Evolutionary conservation across 1,284 basidiomycete genomes (phyloP), one percentile per base, ranked within the genome.

Genomic region (Ceraceosorus bombacis): DNA sequence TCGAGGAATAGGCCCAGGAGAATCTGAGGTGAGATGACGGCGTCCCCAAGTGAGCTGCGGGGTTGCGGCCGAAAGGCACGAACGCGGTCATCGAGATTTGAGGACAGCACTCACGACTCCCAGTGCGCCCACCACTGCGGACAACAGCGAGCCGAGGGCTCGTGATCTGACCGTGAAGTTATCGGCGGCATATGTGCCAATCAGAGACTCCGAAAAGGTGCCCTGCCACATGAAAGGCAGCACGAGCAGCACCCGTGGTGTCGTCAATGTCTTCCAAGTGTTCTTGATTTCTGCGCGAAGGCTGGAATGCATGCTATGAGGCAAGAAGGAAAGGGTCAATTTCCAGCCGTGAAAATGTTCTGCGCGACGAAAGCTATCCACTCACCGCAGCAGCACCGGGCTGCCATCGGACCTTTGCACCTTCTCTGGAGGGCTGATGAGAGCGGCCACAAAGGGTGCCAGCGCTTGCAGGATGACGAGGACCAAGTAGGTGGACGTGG

Each of bases 381-480:
- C 27, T 27, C 27, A 27, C 27, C 27, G 64, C 38, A 76, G 67
- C 17, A 63, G 58, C 5, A 80, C 78, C 0, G 74, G 72, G n/a
- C 70, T 69, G 38, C 72, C 66, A 58, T 80, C 78, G 5, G 60
- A 61, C 1, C 79, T 59, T 62, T 78, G 76, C 17, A 80, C 78
- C 63, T 78, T 69, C 50, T 66, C 62, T 4, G 79, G 79, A 59
- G 65, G 63, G 37, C 58, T 65, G 8, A 80, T 68, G 3, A 79
- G 63, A 50, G 78, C 53, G 0, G 74, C 75, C 4, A 70, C 62
- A 46, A 79, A 62, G 0, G 78, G 79, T 1, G 70, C 76, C 10
- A 77, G 9, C 38, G 66, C 67, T 53, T 78, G 76, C n/a, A 80
- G 67, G 0, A 70, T 74, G 41, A 80, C 78, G 58, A 80, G 79